Base-by-base conservation (phyloP, 1,284 basidiomycete species). In the Wolfiporia cocos region DNA sequence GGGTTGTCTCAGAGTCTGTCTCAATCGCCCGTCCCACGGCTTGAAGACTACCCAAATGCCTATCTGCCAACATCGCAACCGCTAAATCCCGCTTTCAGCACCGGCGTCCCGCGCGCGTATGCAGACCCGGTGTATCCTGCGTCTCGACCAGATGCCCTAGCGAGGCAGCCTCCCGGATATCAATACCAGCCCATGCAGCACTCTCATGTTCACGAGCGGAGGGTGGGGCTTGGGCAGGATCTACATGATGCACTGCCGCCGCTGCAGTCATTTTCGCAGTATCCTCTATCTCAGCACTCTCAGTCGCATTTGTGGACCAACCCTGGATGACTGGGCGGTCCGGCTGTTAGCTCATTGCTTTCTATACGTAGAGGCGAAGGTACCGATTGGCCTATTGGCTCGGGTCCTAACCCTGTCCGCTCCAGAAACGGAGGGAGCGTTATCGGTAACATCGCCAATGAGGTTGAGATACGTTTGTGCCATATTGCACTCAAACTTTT, bases 301-400 rank as follows among this genome's bases (percentile, higher is more conserved):
- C n/a, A n/a, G n/a, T n/a, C n/a, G n/a, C n/a, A n/a, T n/a, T n/a
- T 55, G 18, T 55, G 53, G 53, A 48, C 48, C 35, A 54, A 54
- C 19, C 39, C 43, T 15, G 53, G 53, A 23, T 54, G 42, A 47
- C n/a, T n/a, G n/a, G n/a, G n/a, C n/a, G n/a, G n/a, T n/a, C n/a
- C n/a, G n/a, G n/a, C n/a, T n/a, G n/a, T n/a, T n/a, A n/a, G n/a
- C n/a, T n/a, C n/a, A n/a, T n/a, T n/a, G n/a, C n/a, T n/a, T n/a
- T n/a, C n/a, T n/a, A n/a, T n/a, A n/a, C n/a, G n/a, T n/a, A n/a
- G n/a, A n/a, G n/a, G n/a, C n/a, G n/a, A n/a, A n/a, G n/a, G n/a
- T n/a, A n/a, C n/a, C n/a, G n/a, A n/a, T n/a, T n/a, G n/a, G n/a
- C n/a, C n/a, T n/a, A n/a, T n/a, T n/a, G n/a, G n/a, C n/a, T n/a